These are phyloP conservation scores for Coccomyxa subellipsoidea DNA, from an alignment of 163 green algal species.

Conservation along the genomic window DNA sequence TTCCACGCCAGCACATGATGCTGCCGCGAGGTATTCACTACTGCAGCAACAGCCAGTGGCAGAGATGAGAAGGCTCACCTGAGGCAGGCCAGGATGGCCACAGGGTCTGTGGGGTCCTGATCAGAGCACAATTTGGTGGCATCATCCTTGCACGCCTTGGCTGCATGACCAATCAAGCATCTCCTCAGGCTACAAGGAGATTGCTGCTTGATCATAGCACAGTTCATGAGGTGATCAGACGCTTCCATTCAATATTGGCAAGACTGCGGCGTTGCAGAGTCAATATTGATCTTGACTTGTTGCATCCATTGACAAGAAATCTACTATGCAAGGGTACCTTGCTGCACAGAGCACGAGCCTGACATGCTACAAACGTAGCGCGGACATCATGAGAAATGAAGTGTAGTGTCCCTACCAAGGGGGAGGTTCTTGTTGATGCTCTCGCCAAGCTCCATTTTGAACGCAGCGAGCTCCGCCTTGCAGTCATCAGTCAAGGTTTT, in stretches of 20 bases:
- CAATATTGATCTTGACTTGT: no score
- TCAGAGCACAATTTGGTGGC: conserved; percentile 58
- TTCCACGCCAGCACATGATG: background rate
- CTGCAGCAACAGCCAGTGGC: no score
- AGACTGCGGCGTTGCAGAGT: no score
- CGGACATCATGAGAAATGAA: background rate
- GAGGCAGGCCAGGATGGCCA: conserved; percentile 58
- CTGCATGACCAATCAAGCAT: conserved; percentile 36
- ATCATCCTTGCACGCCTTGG: conserved; percentile 64
- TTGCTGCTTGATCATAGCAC: no score
- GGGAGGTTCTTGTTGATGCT: conserved; percentile 81
- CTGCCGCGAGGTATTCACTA: no score
- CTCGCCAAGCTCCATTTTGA: conserved; percentile 60
- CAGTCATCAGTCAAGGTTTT: conserved; percentile 44
- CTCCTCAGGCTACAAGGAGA: no score
- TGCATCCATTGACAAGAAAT: no score
- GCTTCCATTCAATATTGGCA: no score
- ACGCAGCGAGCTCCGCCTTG: conserved; percentile 52
- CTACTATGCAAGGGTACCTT: no score
- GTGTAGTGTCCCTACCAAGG: conserved; percentile 45
- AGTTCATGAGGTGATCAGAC: no score
- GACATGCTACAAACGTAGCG: background rate
- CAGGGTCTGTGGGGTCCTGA: conserved; percentile 30
- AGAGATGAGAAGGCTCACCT: conserved; percentile 33
- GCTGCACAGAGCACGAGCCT: no score